Evolutionary conservation across 73 alveolate species (phyloP).

Genomic region (Tetrahymena borealis): DNA sequence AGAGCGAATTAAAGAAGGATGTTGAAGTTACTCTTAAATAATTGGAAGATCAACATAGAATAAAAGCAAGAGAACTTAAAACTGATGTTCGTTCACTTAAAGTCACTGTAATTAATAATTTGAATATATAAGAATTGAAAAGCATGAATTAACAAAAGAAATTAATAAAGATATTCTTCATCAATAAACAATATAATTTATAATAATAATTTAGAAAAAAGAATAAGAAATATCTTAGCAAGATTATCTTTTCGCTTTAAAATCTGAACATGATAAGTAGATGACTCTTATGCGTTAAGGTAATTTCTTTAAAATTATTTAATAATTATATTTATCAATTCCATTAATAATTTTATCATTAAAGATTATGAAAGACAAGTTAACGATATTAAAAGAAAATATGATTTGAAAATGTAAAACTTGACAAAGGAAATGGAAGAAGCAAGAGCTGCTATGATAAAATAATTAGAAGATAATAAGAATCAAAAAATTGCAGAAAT

Average conservation of each 20-base stretch:
- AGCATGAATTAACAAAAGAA: not conserved
- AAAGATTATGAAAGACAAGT: conserved; percentile 87
- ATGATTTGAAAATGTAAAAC: conserved; percentile 89
- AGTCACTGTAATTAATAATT: conserved; percentile 27
- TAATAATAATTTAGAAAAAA: conserved; percentile 53
- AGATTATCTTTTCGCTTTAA: conserved; percentile 88
- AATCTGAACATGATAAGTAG: conserved; percentile 84
- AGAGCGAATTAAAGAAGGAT: conserved; percentile 88
- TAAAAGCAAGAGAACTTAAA: conserved; percentile 88
- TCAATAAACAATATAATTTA: not conserved
- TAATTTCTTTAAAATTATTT: not conserved
- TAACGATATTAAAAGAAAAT: conserved; percentile 82
- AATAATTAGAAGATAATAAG: conserved; percentile 83
- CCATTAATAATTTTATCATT: not conserved
- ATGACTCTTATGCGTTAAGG: conserved; percentile 76
- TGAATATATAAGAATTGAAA: not conserved
- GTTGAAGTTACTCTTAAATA: conserved; percentile 87
- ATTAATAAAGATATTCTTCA: not conserved
- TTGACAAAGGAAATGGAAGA: conserved; percentile 93
- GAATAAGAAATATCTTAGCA: conserved; percentile 90
- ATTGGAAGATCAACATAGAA: conserved; percentile 94
- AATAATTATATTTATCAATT: not conserved
- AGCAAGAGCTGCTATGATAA: conserved; percentile 74
- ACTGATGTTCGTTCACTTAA: conserved; percentile 87
- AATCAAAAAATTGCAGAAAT: conserved; percentile 81